Percentiles rank a stretch among this genome's conserved stretches.
Evolutionary conservation across 2,329 filamentous ascomycete species (phyloP).

Genomic region (Hirsutella rhossiliensis): DNA sequence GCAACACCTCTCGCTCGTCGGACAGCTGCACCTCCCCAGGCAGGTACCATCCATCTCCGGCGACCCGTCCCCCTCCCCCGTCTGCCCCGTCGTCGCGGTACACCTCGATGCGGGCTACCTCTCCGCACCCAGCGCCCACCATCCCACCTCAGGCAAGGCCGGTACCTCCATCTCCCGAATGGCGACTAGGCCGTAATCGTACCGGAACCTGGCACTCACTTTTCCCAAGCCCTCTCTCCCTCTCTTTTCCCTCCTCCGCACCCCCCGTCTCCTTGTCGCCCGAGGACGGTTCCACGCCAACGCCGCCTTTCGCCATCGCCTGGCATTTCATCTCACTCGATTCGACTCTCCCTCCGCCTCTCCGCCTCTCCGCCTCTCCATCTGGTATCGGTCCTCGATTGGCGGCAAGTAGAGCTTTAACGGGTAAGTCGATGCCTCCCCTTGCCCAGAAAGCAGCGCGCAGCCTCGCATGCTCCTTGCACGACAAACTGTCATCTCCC

Average conservation of each 20-base stretch:
- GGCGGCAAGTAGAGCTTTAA: not conserved
- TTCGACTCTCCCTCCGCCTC: not conserved
- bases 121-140: not conserved
- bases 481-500: not conserved
- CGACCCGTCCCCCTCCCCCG: too few relatives aligned
- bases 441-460: too few relatives aligned
- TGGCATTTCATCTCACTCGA: conserved; percentile 1
- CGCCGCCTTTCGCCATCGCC: not conserved
- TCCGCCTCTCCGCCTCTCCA: not conserved
- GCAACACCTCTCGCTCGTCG: too few relatives aligned
- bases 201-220: not conserved
- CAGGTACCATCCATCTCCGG: too few relatives aligned
- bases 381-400: not conserved
- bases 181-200: not conserved
- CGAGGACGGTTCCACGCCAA: not conserved
- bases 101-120: too few relatives aligned
- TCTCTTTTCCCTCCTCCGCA: conserved; percentile 2
- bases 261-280: not conserved
- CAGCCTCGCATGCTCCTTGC: too few relatives aligned
- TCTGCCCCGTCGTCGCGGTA: too few relatives aligned
- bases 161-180: not conserved
- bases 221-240: conserved; percentile 1
- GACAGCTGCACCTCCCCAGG: too few relatives aligned
- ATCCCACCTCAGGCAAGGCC: not conserved
- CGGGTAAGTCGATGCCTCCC: too few relatives aligned